Evolutionary conservation across 164 flowering plant genomes (phyloP), one percentile per base, ranked within the genome.

Genomic region (Annona squamosa): DNA sequence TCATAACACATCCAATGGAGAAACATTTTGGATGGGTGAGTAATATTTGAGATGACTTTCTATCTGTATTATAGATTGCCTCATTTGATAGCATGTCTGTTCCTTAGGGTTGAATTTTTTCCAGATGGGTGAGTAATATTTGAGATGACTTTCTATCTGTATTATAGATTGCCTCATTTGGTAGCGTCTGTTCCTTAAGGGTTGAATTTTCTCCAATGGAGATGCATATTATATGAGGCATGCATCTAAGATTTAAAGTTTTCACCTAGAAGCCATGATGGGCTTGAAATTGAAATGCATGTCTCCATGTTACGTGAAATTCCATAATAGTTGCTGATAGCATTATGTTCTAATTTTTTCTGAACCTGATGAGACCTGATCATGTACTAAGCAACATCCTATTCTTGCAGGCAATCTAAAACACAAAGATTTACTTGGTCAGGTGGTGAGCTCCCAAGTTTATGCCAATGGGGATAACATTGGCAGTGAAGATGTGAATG

Each of bases 11-110:
- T 79, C 92, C 75, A 87, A 80, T 74, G 89, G 91, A 72, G 86
- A 86, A 78, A 79, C 86, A 16, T 93, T 93, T 76, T 91, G 92
- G 93, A 87, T 93, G 88, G 98, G 97, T 93, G 85, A 48, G 82
- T 72, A 42, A 42, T 48, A 18, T 70, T 3, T 44, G 12, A 12
- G 43, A 41, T 17, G 4, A 42, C 46, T 44, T 42, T 10, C 5
- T 44, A 13, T 66, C 45, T 66, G 13, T 66, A 41, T n/a, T 42
- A 66, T 66, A 43, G 48, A 42, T 66, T 13, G 44, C 4, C 43
- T 3, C 9, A 0, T 64, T 26, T 43, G 17, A 66, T 66, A 46
- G 46, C 42, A 44, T 43, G 46, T 42, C 18, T 44, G 46, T 44
- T 4, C 7, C 66, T 42, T 63, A 5, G 37, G 37, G 37, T 26